Conservation (phyloP, 371 early-diverging fungal genomes). For the Chytridium lagenaria region DNA sequence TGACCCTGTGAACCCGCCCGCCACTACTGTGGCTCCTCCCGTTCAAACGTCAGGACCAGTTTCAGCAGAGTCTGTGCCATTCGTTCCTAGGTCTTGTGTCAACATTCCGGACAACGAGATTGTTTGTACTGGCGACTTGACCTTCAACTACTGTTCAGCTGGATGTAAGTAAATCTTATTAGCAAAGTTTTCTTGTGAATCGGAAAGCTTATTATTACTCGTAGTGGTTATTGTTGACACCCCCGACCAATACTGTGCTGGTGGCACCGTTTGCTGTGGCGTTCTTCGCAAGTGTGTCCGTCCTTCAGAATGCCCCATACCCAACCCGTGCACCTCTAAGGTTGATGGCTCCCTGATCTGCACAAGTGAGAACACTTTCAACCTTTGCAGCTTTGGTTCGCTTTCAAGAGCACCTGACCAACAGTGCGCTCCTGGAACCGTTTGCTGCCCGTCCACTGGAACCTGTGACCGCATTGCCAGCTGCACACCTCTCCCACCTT, state of each 20-base stretch:
- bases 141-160: slow-evolving; percentile 32
- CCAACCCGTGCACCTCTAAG: slow-evolving; percentile 1
- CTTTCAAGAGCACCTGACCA: slow-evolving; percentile 7
- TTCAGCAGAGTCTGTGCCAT: background rate
- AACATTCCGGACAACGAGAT: slow-evolving; percentile 21
- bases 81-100: slow-evolving; percentile 30
- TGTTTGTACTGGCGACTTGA: slow-evolving; percentile 8
- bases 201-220: too few relatives aligned
- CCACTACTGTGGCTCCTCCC: background rate
- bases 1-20: background rate
- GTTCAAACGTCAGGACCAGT: background rate
- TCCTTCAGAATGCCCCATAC: background rate
- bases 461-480: slow-evolving; percentile 8
- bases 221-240: slow-evolving; percentile 15
- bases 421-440: slow-evolving; percentile 14
- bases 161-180: slow-evolving; percentile 17
- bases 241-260: slow-evolving; percentile 27
- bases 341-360: slow-evolving; percentile 31
- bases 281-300: slow-evolving; percentile 19
- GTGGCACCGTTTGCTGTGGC: slow-evolving; percentile 11
- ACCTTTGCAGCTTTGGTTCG: slow-evolving; percentile 12
- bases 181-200: too few relatives aligned
- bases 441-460: slow-evolving; percentile 21
- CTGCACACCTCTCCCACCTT: slow-evolving; percentile 1
- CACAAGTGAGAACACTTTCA: slow-evolving; percentile 23